These are phyloP conservation scores for Malus sylvestris DNA, from an alignment of 306 rosid genomes.

Conservation along the genomic window DNA sequence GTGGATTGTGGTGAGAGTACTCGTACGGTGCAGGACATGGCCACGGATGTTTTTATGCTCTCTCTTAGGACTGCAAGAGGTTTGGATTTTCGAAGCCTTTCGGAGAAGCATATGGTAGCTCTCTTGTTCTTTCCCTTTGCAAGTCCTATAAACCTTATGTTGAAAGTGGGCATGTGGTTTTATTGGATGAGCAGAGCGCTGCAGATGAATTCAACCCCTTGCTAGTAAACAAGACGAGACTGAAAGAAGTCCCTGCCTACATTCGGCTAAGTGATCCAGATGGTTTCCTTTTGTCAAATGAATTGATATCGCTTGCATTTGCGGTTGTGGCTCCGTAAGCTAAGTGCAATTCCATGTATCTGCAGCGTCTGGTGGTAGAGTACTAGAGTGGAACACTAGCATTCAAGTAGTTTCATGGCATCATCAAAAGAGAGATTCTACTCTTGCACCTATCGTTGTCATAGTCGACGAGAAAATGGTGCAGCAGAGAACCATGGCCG, in stretches of 20 bases:
- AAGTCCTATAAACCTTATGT: no score
- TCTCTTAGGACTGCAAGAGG: conserved; percentile 77
- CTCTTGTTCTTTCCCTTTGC: no score
- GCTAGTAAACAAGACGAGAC: conserved; percentile 11
- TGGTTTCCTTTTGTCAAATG: conserved; percentile 87
- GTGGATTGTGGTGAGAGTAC: conserved; percentile 30
- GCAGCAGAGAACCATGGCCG: neutral
- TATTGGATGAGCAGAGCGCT: no score
- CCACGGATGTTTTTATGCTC: conserved; percentile 77
- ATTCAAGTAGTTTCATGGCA: neutral
- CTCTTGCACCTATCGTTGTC: neutral
- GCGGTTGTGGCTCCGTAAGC: conserved; percentile 52
- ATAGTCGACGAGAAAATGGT: neutral
- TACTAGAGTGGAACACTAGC: neutral
- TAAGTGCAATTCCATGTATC: neutral
- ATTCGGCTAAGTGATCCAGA: conserved; percentile 83
- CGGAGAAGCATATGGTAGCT: conserved; percentile 18
- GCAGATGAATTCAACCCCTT: conserved; percentile 31
- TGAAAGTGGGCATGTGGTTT: no score
- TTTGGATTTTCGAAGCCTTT: conserved; percentile 57
- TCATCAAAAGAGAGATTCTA: neutral
- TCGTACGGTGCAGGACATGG: conserved; percentile 41
- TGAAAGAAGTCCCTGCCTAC: conserved; percentile 26
- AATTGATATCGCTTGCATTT: conserved; percentile 79
- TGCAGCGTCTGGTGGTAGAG: neutral